A percentile compares a stretch with the other conserved stretches of the same genome.
phyloP scores from a whole-genome alignment of 768 basidiomycete species.

The Pisolithus tinctorius region DNA sequence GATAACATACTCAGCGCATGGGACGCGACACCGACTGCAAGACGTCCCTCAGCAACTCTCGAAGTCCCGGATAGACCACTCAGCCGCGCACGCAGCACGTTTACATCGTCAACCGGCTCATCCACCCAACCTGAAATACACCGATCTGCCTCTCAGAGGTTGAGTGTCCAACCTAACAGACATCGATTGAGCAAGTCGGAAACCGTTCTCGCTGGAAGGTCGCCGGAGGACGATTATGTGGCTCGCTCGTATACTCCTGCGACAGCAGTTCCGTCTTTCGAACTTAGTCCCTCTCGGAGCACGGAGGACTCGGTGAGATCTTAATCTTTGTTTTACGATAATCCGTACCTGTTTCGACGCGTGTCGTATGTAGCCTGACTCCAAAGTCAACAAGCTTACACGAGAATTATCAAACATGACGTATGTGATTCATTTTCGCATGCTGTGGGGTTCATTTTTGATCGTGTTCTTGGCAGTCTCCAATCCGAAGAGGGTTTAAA shows the following conservation, averaged over 20 bases:
- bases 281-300: conserved; percentile 21
- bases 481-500: conserved; percentile 56
- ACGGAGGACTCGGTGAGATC: conserved; percentile 29
- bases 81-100: conserved; percentile 34
- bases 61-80: conserved; percentile 20
- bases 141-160: conserved; percentile 37
- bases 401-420: conserved; percentile 32
- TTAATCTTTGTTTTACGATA: conserved; percentile 19
- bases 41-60: conserved; percentile 15
- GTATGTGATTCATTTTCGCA: conserved; percentile 25
- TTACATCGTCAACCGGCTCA: conserved; percentile 24
- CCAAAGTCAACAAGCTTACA: conserved; percentile 22
- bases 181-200: conserved; percentile 39
- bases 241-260: conserved; percentile 29
- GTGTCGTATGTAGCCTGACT: conserved; percentile 17
- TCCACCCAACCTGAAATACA: conserved; percentile 51
- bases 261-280: conserved; percentile 25
- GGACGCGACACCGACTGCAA: conserved; percentile 25
- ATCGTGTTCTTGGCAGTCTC: conserved; percentile 33
- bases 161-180: conserved; percentile 19
- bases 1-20: conserved; percentile 26
- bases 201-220: conserved; percentile 12
- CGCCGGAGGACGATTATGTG: conserved; percentile 10
- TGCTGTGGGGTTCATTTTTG: background rate
- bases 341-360: conserved; percentile 1